Percentiles rank a stretch among this genome's conserved stretches.
phyloP scores from a whole-genome alignment of 2,329 filamentous ascomycete genomes.

The Diplodia scrobiculata region DNA sequence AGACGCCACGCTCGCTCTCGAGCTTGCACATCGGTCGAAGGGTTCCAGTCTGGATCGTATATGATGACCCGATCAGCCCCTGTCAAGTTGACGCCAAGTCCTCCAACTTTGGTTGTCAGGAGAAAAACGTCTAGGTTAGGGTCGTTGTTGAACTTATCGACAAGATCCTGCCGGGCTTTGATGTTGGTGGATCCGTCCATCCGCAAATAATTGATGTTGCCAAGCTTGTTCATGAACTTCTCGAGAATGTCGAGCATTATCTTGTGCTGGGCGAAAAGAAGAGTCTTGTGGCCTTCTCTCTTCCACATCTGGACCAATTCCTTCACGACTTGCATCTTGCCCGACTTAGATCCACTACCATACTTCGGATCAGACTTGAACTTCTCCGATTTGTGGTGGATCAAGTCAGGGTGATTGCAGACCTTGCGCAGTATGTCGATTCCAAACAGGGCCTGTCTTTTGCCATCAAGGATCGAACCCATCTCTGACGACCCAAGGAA shows the following conservation, averaged over 20 bases:
- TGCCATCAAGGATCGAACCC: constrained; percentile 73
- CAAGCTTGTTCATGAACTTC: constrained; percentile 69
- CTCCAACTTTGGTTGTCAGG: constrained; percentile 92
- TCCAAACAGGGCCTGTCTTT: constrained; percentile 79
- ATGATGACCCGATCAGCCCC: constrained; percentile 96
- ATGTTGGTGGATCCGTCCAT: constrained; percentile 95
- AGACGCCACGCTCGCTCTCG: constrained; percentile 93
- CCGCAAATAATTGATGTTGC: constrained; percentile 73
- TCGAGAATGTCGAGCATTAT: constrained; percentile 97
- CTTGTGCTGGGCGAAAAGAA: constrained; percentile 89
- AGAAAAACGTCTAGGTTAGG: constrained; percentile 82
- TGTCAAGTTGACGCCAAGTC: constrained; percentile 89
- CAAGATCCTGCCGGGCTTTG: constrained; percentile 81
- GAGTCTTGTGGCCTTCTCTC: constrained; percentile 85
- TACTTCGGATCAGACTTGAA: constrained; percentile 54
- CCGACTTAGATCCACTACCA: constrained; percentile 76
- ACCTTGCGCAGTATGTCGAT: constrained; percentile 94
- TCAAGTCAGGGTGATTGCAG: constrained; percentile 92
- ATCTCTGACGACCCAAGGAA: constrained; percentile 85
- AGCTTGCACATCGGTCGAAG: constrained; percentile 92
- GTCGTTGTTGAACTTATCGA: constrained; percentile 88
- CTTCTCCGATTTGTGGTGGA: constrained; percentile 57
- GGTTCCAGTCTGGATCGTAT: constrained; percentile 98
- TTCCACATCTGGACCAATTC: constrained; percentile 87
- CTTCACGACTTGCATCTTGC: constrained; percentile 95